phyloP scores from a whole-genome alignment of 495 filamentous ascomycete genomes.

The Thermothielavioides terrestris region DNA sequence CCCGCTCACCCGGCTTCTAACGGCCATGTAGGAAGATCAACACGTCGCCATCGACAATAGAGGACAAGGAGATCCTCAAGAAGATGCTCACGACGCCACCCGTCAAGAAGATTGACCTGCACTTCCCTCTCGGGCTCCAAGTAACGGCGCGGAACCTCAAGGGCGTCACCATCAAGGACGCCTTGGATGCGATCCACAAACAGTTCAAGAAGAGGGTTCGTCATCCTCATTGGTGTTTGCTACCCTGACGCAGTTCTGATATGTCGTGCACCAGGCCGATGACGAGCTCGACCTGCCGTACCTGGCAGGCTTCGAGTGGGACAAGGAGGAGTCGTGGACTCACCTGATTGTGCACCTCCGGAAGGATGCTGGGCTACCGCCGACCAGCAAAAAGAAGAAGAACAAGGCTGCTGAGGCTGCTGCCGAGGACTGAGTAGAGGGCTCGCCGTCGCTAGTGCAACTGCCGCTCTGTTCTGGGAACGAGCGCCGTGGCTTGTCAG shows the following conservation, averaged over 20 bases:
- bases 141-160: constrained; percentile 84
- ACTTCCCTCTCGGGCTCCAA: constrained; percentile 78
- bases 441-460: neutral
- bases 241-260: neutral
- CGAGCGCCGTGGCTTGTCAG: constrained; percentile 2
- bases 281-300: constrained; percentile 78
- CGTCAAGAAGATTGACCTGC: constrained; percentile 87
- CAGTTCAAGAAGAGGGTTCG: constrained; percentile 84
- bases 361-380: constrained; percentile 49
- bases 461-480: neutral
- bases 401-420: constrained; percentile 47
- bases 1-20: neutral
- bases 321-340: constrained; percentile 70
- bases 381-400: constrained; percentile 59
- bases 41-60: constrained; percentile 61
- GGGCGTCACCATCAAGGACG: constrained; percentile 92
- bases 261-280: constrained; percentile 53
- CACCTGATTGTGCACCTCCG: constrained; percentile 76
- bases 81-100: constrained; percentile 69
- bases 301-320: constrained; percentile 90
- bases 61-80: constrained; percentile 75
- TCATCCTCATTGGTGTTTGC: neutral
- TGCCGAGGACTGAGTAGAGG: constrained; percentile 35
- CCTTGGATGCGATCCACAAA: constrained; percentile 87
- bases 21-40: constrained; percentile 70